Base-by-base conservation (phyloP, 139 green algal species). In the Ettlia oleoabundans region DNA sequence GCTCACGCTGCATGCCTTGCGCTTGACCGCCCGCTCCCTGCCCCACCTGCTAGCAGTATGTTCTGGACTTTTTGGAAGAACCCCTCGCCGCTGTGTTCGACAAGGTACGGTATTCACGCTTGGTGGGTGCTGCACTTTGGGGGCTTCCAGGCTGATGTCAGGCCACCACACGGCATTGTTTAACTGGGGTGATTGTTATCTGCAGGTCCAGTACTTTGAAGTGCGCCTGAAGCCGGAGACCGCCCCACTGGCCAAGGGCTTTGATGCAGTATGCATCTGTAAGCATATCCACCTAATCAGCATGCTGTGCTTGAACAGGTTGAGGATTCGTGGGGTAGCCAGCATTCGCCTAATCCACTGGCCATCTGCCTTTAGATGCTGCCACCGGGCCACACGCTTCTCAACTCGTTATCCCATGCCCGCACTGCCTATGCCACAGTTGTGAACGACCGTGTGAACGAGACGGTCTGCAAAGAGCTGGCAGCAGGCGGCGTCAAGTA, bases 401-500 rank as follows among this genome's bases (percentile, higher is more conserved):
- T 26, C 53, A 64, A 8, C 7, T 26, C 53, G 22, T 64, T 64
- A 61, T n/a, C n/a, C n/a, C n/a, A n/a, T n/a, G n/a, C n/a, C n/a
- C n/a, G n/a, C n/a, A n/a, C n/a, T n/a, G n/a, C n/a, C n/a, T n/a
- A n/a, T n/a, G n/a, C 47, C 15, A 15, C 47, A 58, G 47, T 58
- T 58, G 94, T 97, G 6, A 95, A 95, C 62, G 93, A 96, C 80
- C 33, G 87, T 65, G 53, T 40, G 19, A 58, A 85, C 55, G 76
- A 69, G 30, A 58, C 92, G 83, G 85, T 90, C 6, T 65, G 93
- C 21, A 24, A 88, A 32, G 51, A 51, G 18, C 90, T 97, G 52
- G 84, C 82, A 2, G 80, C 90, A n/a, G 30, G 62, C 6, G 92
- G 93, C n/a, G 89, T 95, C 13, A 88, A 85, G 74, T 69, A 91